These are phyloP conservation scores for Peterozyma toletana DNA, from an alignment of 805 yeast species.

Conservation along the genomic window DNA sequence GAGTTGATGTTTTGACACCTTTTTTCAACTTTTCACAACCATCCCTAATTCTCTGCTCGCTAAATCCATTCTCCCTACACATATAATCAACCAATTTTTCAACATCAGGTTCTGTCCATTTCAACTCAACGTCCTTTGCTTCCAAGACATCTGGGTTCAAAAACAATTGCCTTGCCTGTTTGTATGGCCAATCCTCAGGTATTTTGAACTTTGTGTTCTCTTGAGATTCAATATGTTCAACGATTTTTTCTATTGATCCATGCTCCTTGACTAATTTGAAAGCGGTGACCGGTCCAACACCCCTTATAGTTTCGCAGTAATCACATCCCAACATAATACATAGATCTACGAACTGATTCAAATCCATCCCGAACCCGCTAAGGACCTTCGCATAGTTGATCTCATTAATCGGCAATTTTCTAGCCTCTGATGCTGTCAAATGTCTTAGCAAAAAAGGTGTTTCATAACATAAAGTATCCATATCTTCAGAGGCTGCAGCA, in stretches of 20 bases:
- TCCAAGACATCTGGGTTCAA: slow-evolving; percentile 71
- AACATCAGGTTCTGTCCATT: slow-evolving; percentile 86
- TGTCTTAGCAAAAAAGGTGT: slow-evolving; percentile 83
- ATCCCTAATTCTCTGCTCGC: slow-evolving; percentile 82
- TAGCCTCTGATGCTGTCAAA: slow-evolving; percentile 88
- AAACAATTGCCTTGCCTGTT: slow-evolving; percentile 81
- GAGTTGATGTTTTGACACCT: slow-evolving; percentile 78
- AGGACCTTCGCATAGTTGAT: slow-evolving; percentile 60
- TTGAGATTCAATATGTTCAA: slow-evolving; percentile 52
- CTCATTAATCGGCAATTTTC: slow-evolving; percentile 89
- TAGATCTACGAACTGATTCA: slow-evolving; percentile 75
- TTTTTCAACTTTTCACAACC: slow-evolving; percentile 85
- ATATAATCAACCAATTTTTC: slow-evolving; percentile 77
- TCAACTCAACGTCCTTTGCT: slow-evolving; percentile 56
- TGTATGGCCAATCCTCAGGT: slow-evolving; percentile 93
- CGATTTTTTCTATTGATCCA: slow-evolving; percentile 70
- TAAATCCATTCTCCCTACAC: slow-evolving; percentile 85
- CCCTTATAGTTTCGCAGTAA: slow-evolving; percentile 91
- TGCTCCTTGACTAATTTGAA: slow-evolving; percentile 81
- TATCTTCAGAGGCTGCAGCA: slow-evolving; percentile 98
- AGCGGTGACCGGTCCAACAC: slow-evolving; percentile 96
- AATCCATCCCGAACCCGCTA: slow-evolving; percentile 69
- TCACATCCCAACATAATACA: slow-evolving; percentile 96
- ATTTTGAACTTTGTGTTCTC: slow-evolving; percentile 65
- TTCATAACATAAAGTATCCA: slow-evolving; percentile 93